These are phyloP conservation scores for Psilocybe cyanescens DNA, from an alignment of 768 basidiomycete genomes.

Conservation along the genomic window DNA sequence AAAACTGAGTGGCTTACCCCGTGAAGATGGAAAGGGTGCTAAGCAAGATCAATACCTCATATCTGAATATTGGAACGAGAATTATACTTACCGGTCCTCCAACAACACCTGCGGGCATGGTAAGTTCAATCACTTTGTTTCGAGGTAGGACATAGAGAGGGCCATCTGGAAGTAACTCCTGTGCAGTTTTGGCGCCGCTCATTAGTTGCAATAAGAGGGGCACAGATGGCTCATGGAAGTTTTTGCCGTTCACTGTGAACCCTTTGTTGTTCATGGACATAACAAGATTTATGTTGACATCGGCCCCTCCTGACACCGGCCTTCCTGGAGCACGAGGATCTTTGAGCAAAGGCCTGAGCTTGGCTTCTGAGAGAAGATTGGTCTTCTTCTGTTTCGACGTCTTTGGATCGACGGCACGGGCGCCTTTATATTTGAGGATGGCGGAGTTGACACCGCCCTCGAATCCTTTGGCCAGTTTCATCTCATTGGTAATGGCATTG, in stretches of 20 bases:
- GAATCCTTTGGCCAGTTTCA: slow-evolving; percentile 16
- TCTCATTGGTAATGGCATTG: slow-evolving; percentile 16
- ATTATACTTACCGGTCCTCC: slow-evolving; percentile 38
- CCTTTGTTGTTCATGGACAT: slow-evolving; percentile 34
- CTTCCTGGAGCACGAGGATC: slow-evolving; percentile 33
- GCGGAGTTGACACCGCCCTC: slow-evolving; percentile 43
- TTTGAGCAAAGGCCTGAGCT: slow-evolving; percentile 38
- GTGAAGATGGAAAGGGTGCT: slow-evolving; percentile 45
- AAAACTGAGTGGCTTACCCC: slow-evolving; percentile 26
- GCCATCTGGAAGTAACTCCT: slow-evolving; percentile 52
- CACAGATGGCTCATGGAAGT: slow-evolving; percentile 40
- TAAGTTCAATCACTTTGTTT: slow-evolving; percentile 42
- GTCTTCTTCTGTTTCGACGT: slow-evolving; percentile 24
- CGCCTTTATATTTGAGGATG: slow-evolving; percentile 53
- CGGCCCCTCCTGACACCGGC: slow-evolving; percentile 40
- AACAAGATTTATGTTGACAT: slow-evolving; percentile 44
- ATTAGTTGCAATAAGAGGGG: slow-evolving; percentile 65
- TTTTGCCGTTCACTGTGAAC: slow-evolving; percentile 37
- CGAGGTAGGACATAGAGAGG: slow-evolving; percentile 49
- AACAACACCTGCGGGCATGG: slow-evolving; percentile 33
- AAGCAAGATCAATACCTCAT: neutral
- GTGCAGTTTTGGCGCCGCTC: slow-evolving; percentile 50
- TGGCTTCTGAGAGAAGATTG: slow-evolving; percentile 38
- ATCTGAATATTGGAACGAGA: neutral
- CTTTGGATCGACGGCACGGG: slow-evolving; percentile 44